Percentiles rank a stretch among this genome's conserved stretches.
phyloP scores from a whole-genome alignment of 345 rosid genomes.

The Anacardium occidentale region DNA sequence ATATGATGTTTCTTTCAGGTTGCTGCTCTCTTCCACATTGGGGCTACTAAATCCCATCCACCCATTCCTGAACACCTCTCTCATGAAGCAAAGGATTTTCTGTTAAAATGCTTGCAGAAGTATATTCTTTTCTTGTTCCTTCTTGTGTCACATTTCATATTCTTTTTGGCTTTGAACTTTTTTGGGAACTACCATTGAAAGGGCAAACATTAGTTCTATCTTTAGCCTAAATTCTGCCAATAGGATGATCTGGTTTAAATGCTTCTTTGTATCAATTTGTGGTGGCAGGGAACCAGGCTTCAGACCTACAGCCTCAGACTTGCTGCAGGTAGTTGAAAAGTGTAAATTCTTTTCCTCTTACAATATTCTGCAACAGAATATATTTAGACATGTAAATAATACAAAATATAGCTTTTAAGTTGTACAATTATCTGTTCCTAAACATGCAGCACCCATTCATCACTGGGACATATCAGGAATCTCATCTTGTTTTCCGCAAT shows the following conservation, averaged over 20 bases:
- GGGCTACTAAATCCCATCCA: conserved; percentile 91
- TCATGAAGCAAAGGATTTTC: conserved; percentile 77
- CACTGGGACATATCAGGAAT: conserved; percentile 55
- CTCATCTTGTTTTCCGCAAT: conserved; percentile 38
- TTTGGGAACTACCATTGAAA: not conserved
- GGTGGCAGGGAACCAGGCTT: conserved; percentile 76
- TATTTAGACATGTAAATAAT: not conserved
- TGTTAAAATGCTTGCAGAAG: conserved; percentile 82
- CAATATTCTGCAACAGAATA: not conserved
- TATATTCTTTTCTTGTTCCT: conserved; percentile 28
- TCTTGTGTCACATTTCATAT: not conserved
- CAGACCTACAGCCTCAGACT: conserved; percentile 67
- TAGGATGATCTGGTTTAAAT: not conserved
- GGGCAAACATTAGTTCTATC: conserved; percentile 1
- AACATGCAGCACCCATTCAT: conserved; percentile 82
- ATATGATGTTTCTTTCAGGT: conserved; percentile 48
- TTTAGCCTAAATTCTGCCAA: not conserved
- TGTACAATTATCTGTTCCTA: conserved; percentile 20
- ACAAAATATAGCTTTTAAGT: conserved; percentile 15
- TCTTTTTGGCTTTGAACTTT: not conserved
- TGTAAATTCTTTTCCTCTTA: not conserved
- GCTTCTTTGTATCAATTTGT: conserved; percentile 15
- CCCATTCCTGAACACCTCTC: conserved; percentile 91
- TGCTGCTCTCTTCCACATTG: conserved; percentile 92
- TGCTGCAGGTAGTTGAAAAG: conserved; percentile 63